A percentile compares a stretch with the other conserved stretches of the same genome.
These are phyloP conservation scores for Mrakiaceae sp. DNA, from an alignment of 1,284 basidiomycete genomes.

Conservation along the genomic window DNA sequence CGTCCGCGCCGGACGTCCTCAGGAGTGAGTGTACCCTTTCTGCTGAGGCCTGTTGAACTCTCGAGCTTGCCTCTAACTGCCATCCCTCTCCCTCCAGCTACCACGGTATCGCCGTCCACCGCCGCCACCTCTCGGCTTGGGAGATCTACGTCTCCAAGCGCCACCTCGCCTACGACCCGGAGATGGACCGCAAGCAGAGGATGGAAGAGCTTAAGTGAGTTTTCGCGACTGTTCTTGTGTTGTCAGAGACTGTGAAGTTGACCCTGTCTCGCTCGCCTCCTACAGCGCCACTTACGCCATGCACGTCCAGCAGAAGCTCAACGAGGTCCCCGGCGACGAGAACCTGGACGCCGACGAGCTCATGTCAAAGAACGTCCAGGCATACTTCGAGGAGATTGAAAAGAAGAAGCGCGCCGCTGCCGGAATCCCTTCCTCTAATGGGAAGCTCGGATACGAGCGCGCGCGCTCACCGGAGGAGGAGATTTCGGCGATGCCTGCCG, in stretches of 20 bases:
- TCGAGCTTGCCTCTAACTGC: not conserved
- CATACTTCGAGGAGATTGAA: conserved; percentile 14
- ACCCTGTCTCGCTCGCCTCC: not conserved
- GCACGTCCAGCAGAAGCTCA: conserved; percentile 16
- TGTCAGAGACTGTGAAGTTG: not conserved
- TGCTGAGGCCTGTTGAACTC: not conserved
- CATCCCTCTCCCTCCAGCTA: conserved; percentile 24
- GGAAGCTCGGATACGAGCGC: no score
- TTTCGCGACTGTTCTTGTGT: conserved; percentile 18
- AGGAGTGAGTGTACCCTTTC: conserved; percentile 22
- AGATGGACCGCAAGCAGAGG: conserved; percentile 39
- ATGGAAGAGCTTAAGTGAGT: conserved; percentile 40
- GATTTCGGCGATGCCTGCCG: no score
- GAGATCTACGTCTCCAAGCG: conserved; percentile 42
- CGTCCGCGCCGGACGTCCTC: conserved; percentile 38
- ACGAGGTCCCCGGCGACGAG: conserved; percentile 21
- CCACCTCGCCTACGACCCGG: conserved; percentile 41
- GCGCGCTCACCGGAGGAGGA: no score
- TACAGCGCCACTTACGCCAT: conserved; percentile 24
- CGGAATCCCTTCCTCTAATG: no score
- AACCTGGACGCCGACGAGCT: conserved; percentile 23
- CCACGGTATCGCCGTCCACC: conserved; percentile 45
- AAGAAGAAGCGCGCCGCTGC: not conserved
- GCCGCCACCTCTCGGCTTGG: conserved; percentile 40
- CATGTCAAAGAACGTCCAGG: conserved; percentile 9